These are phyloP conservation scores for Trapa bicornis DNA, from an alignment of 345 rosid genomes.

Conservation along the genomic window DNA sequence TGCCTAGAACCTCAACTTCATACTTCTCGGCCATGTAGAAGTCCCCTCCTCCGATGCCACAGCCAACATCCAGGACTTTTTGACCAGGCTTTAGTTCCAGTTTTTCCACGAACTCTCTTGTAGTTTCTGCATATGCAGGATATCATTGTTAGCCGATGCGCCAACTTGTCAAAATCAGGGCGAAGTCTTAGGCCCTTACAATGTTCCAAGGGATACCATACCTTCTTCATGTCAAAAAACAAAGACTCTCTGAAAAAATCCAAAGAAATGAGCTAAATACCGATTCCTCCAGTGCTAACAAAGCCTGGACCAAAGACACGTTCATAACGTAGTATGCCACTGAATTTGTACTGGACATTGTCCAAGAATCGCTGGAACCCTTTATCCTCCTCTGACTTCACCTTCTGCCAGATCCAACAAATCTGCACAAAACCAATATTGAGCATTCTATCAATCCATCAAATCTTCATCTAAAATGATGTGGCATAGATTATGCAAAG, in stretches of 20 bases:
- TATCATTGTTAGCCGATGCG: not conserved
- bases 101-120: constrained; percentile 79
- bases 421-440: constrained; percentile 43
- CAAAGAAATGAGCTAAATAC: constrained; percentile 26
- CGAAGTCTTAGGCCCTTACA: not conserved
- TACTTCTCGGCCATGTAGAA: constrained; percentile 94
- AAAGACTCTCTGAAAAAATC: not conserved
- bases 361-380: constrained; percentile 93
- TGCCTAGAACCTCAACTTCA: constrained; percentile 81
- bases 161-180: not conserved
- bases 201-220: not conserved
- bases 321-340: constrained; percentile 82
- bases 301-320: constrained; percentile 85
- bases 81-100: constrained; percentile 85
- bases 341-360: constrained; percentile 76
- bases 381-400: constrained; percentile 58
- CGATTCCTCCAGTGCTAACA: constrained; percentile 94
- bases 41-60: constrained; percentile 99
- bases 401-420: constrained; percentile 94
- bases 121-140: constrained; percentile 46
- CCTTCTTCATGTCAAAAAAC: not conserved
- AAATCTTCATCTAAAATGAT: not conserved
- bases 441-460: not conserved
- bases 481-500: constrained; percentile 4
- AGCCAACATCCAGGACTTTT: constrained; percentile 94